A percentile compares a stretch with the other conserved stretches of the same genome.
These are phyloP conservation scores for Leccinum barrowsii DNA, from an alignment of 768 basidiomycete species.

Conservation along the genomic window DNA sequence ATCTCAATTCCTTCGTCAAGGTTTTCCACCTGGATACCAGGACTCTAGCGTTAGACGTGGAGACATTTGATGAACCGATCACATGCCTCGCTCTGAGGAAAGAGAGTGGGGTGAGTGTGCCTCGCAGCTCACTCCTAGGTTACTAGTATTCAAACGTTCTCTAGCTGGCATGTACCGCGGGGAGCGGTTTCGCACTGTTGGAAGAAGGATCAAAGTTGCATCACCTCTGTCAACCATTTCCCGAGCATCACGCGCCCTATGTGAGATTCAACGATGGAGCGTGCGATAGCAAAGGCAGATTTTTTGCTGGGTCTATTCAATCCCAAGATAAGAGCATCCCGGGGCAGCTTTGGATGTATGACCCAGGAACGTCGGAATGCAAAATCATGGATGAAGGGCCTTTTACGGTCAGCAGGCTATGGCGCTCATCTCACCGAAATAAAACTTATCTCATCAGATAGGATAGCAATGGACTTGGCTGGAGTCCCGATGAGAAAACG, in stretches of 20 bases:
- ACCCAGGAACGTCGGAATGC: slow-evolving; percentile 47
- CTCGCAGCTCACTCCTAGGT: not conserved
- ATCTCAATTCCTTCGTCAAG: slow-evolving; percentile 9
- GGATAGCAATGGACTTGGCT: slow-evolving; percentile 23
- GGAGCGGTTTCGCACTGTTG: slow-evolving; percentile 21
- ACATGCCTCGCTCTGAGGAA: slow-evolving; percentile 56
- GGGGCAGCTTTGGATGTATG: slow-evolving; percentile 57
- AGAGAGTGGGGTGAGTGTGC: slow-evolving; percentile 21
- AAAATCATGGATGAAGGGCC: slow-evolving; percentile 57
- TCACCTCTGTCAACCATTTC: slow-evolving; percentile 52
- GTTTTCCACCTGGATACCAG: slow-evolving; percentile 38
- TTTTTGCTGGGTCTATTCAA: slow-evolving; percentile 61
- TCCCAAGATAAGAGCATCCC: slow-evolving; percentile 47
- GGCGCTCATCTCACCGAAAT: slow-evolving; percentile 4
- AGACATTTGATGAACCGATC: slow-evolving; percentile 52
- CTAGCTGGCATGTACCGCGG: slow-evolving; percentile 20
- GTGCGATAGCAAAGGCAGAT: slow-evolving; percentile 61
- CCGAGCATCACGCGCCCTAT: slow-evolving; percentile 37
- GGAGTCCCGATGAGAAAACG: slow-evolving; percentile 19
- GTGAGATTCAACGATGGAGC: slow-evolving; percentile 71
- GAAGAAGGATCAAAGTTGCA: slow-evolving; percentile 35
- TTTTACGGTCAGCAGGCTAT: slow-evolving; percentile 50
- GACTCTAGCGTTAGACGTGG: slow-evolving; percentile 38
- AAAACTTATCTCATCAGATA: slow-evolving; percentile 1
- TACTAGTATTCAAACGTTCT: not conserved